Evolutionary conservation across 169 alveolate genomes (phyloP), one percentile per base, ranked within the genome.

Genomic region (Plasmodium gaboni): DNA sequence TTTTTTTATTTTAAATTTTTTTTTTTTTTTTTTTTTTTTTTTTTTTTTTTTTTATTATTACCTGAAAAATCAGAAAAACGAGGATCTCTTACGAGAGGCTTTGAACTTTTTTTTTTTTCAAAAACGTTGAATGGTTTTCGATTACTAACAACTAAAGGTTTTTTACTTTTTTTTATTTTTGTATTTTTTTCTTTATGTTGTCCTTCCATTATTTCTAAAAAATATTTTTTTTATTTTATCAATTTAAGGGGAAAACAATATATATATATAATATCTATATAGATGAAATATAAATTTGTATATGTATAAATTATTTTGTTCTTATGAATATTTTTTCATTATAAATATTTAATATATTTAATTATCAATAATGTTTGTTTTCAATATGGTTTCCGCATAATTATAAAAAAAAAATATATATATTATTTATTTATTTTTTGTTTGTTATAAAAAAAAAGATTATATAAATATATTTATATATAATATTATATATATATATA

Each of bases 21-120:
- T 32, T 24, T 0, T 32, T 32, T 5, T 32, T 28, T 28, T 32
- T n/a, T 8, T 22, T 61, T 19, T 60, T 13, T 17, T 60, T 28
- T 28, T 28, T 28, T 28, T 28, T 28, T 38, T 38, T 38, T 38
- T 55, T 53, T 10, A 48, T 19, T 22, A 53, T n/a, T 50, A 76
- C 88, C 88, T 24, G 88, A 76, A 1, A 76, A 67, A 38, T 76
- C 63, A 6, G 88, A 76, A 76, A 76, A 76, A 12, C 88, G 22
- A 3, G 88, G 88, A 32, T 76, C 88, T 50, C 88, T 50, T 32
- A 57, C 88, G n/a, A 24, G 24, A 5, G 88, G 88, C 22, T 76
- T 76, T 42, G 74, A 12, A 32, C 26, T 76, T 46, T 76, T 61
- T 19, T 76, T 76, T 53, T 76, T 76, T 15, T 76, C 76, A 76